These are phyloP conservation scores for Zopfia rhizophila DNA, from an alignment of 2,329 filamentous ascomycete species.

Conservation along the genomic window DNA sequence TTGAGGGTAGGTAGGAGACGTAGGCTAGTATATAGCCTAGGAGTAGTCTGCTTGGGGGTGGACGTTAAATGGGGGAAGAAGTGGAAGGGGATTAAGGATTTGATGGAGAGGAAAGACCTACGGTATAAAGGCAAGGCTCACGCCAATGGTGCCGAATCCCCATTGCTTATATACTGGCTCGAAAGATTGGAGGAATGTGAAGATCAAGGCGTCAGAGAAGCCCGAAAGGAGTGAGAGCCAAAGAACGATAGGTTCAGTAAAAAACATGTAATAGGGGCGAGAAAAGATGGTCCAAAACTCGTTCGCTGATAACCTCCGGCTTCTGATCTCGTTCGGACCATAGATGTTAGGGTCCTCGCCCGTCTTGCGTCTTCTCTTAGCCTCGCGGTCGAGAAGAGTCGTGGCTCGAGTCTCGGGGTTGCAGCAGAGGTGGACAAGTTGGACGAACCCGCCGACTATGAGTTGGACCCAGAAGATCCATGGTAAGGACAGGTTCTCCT, in stretches of 20 bases:
- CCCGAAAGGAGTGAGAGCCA: constrained; percentile 76
- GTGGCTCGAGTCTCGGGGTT: constrained; percentile 82
- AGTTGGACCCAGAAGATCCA: constrained; percentile 87
- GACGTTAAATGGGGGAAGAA: constrained; percentile 3
- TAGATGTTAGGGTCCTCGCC: constrained; percentile 70
- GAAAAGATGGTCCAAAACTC: constrained; percentile 61
- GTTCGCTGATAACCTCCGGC: constrained; percentile 53
- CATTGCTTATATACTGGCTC: constrained; percentile 73
- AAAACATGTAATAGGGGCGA: constrained; percentile 77
- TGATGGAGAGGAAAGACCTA: constrained; percentile 16
- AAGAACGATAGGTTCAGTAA: constrained; percentile 78
- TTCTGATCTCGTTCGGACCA: constrained; percentile 73
- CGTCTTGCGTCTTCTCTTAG: constrained; percentile 74
- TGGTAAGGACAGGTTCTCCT: constrained; percentile 65
- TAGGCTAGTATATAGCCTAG: constrained; percentile 73
- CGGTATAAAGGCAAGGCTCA: constrained; percentile 72
- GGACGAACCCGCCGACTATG: constrained; percentile 77
- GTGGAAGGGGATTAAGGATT: neutral
- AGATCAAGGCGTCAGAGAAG: constrained; percentile 79
- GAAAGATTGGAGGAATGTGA: constrained; percentile 79
- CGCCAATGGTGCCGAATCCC: constrained; percentile 66
- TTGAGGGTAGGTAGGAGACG: constrained; percentile 67
- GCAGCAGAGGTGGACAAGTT: constrained; percentile 71
- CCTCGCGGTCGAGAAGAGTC: constrained; percentile 79
- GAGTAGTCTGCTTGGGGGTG: constrained; percentile 58